Evolutionary conservation across 257 asterid species (phyloP).

Genomic region (Nicotiana noctiflora): DNA sequence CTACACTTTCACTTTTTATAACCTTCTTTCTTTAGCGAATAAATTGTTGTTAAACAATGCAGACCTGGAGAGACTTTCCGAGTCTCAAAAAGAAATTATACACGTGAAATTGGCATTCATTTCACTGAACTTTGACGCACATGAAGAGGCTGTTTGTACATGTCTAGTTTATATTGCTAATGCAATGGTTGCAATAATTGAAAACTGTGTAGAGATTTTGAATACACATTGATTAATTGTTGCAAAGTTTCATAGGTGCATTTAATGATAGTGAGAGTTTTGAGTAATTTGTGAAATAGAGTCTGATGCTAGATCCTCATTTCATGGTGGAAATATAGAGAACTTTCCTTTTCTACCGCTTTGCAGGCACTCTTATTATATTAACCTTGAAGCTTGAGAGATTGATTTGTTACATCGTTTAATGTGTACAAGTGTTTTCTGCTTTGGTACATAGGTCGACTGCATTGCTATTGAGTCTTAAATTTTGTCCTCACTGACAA

Average conservation of each 20-base stretch:
- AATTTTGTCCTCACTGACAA: neutral
- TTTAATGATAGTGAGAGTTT: neutral
- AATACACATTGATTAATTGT: neutral
- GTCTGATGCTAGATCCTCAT: neutral
- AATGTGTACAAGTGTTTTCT: neutral
- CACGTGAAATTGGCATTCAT: neutral
- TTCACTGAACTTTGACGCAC: neutral
- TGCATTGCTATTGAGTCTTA: neutral
- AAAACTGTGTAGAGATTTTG: neutral
- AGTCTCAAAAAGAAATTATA: neutral
- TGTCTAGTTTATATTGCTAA: neutral
- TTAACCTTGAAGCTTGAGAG: conserved; percentile 2
- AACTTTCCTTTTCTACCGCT: neutral
- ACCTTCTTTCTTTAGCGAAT: neutral
- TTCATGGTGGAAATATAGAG: neutral
- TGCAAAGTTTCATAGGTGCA: neutral
- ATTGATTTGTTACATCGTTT: neutral
- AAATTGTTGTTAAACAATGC: neutral
- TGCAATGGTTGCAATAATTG: neutral
- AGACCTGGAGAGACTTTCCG: neutral
- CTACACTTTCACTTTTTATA: neutral
- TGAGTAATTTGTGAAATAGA: neutral
- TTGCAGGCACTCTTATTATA: neutral
- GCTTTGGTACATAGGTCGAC: neutral
- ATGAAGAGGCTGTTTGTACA: neutral